phyloP scores from a whole-genome alignment of 768 basidiomycete species.

The Fomitopsis pulvina region DNA sequence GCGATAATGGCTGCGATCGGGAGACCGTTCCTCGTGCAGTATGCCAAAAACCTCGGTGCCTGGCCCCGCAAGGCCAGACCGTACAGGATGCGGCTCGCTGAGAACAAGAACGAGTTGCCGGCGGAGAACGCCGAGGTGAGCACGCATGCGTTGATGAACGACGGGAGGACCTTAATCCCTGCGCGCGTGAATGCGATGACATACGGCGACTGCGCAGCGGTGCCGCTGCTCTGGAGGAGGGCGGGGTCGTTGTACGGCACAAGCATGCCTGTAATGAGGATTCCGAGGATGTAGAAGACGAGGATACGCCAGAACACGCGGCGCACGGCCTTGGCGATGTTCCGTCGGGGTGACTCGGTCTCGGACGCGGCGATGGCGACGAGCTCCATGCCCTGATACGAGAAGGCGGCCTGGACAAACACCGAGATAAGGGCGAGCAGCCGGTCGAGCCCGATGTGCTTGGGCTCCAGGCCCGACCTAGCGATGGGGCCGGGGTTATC shows the following conservation, averaged over 20 bases:
- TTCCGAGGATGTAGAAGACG: conserved; percentile 44
- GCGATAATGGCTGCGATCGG: conserved; percentile 27
- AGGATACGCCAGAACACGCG: no score
- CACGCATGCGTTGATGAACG: conserved; percentile 77
- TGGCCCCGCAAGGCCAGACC: conserved; percentile 34
- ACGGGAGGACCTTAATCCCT: conserved; percentile 83
- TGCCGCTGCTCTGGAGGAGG: conserved; percentile 48
- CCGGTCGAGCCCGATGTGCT: no score
- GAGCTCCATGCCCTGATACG: no score
- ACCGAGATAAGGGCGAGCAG: no score
- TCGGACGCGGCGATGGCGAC: conserved; percentile 84
- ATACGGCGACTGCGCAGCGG: conserved; percentile 72
- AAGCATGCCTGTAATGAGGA: conserved; percentile 74
- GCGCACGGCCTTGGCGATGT: conserved; percentile 51
- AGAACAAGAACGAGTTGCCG: conserved; percentile 84
- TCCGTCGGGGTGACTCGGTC: conserved; percentile 77
- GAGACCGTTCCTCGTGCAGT: conserved; percentile 41
- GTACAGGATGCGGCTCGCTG: conserved; percentile 79
- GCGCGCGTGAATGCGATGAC: no score
- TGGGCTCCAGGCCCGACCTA: conserved; percentile 41
- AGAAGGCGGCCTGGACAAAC: no score
- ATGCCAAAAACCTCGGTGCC: conserved; percentile 36
- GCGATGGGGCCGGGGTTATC: conserved; percentile 83
- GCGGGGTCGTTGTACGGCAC: conserved; percentile 62
- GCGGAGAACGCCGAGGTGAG: conserved; percentile 92